Base-by-base conservation (phyloP, 1,284 basidiomycete genomes). In the Ganoderma boninense region DNA sequence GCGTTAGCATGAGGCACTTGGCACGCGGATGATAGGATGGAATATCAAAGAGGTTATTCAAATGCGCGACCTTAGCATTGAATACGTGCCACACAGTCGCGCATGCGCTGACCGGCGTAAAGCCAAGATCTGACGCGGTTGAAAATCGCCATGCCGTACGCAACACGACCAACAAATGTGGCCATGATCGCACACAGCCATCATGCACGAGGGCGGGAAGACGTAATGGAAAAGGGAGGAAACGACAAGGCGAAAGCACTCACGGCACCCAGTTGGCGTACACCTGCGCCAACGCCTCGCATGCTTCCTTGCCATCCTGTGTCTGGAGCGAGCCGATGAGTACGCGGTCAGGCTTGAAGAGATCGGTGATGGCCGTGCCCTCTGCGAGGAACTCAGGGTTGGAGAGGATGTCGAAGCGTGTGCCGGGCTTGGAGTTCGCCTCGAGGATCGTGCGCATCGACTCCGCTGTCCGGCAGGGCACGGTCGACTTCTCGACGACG, bases 351-450 rank as follows among this genome's bases (percentile, higher is more conserved):
- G 97, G 97, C 38, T 81, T 83, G 81, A 96, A 90, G 40, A 99
- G 89, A 82, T 99, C 98, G 63, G 75, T 79, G 79, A 99, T 96
- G 68, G 97, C 97, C 38, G 98, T 99, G 74, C 97, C 97, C 84
- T 99, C 97, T 11, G 97, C 97, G 64, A 99, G 87, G 87, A 99
- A 99, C 82, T 99, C 97, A 71, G 97, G 98, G 87, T 99, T 99
- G 79, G 97, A 99, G 73, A 99, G 92, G 79, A 99, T 99, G 82
- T 99, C 97, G 81, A 99, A 99, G 71, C 90, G 91, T 83, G 94
- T 94, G 74, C 92, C 92, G 66, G 94, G 92, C 81, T 93, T 95
- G 46, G 96, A 97, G 88, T 99, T 99, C 77, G 97, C 96, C 83
- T 99, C 97, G 73, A 99, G 92, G 81, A 99, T 98, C 69, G 95